Base-by-base conservation (phyloP, 345 rosid species). In the Gossypium stocksii region DNA sequence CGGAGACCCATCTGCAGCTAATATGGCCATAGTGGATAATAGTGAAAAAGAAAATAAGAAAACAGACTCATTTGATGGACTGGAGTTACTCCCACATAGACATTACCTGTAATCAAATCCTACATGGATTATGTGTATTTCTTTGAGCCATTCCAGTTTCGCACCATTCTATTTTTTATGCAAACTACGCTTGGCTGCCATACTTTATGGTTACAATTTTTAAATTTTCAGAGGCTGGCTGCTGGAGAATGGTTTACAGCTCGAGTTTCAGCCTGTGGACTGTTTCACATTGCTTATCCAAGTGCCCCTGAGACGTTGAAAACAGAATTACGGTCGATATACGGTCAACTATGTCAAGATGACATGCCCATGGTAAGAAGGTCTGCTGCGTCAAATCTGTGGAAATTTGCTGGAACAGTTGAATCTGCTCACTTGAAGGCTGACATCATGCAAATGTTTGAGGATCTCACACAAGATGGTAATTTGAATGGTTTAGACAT, bases 291-390 rank as follows among this genome's bases (percentile, higher is more conserved):
- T 79, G 97, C 90, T 16, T 94, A 94, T 77, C 91, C 95, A 27
- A 88, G 97, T 86, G 98, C 97, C 54, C 78, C 95, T 8, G 97
- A 94, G 75, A 64, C 67, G 77, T 54, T 84, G 76, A 92, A 89
- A 79, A 85, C 89, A 44, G 98, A 94, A 85, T 77, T 92, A 64
- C 82, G 97, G 66, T 74, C 89, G 6, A 66, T 82, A 77, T 94
- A 89, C 77, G 82, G 81, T 57, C 97, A 92, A 77, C 82, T 94
- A 43, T 94, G 98, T 82, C 95, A 92, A 86, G 98, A 94, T 85
- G 98, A 92, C 82, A 92, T 92, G 98, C 98, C 98, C 41, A 94
- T 94, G 97, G 98, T 94, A 77, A 87, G 98, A 68, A 94, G 97
- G 84, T 92, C 98, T 66, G 98, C 98, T 51, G 97, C 97, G 25